Percentiles rank a stretch among this genome's conserved stretches.
These are phyloP conservation scores for Magnusiomyces suaveolens DNA, from an alignment of 1,139 yeast species.

Conservation along the genomic window DNA sequence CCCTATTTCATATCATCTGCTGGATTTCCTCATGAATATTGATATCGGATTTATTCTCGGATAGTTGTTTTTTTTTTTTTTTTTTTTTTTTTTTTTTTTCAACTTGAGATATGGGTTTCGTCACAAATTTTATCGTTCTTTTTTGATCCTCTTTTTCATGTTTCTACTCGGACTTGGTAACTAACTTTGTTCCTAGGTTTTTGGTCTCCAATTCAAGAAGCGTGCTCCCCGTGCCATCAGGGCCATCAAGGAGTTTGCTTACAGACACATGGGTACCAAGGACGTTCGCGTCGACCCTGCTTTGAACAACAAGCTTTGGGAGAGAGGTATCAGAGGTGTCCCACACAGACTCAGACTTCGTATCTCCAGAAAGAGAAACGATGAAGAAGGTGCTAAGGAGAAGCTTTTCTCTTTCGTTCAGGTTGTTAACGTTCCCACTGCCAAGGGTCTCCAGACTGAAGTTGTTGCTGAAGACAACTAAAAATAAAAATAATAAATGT, in stretches of 20 bases:
- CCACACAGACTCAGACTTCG: constrained; percentile 97
- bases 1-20: too few relatives aligned
- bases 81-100: too few relatives aligned
- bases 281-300: constrained; percentile 99
- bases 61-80: too few relatives aligned
- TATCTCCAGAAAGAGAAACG: constrained; percentile 99
- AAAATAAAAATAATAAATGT: too few relatives aligned
- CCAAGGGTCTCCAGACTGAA: constrained; percentile 96
- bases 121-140: too few relatives aligned
- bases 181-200: constrained; percentile 46
- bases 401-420: constrained; percentile 97
- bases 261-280: constrained; percentile 97
- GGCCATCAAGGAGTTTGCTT: constrained; percentile 98
- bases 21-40: too few relatives aligned
- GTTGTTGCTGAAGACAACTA: constrained; percentile 53
- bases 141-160: too few relatives aligned
- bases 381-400: constrained; percentile 99
- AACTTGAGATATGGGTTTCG: too few relatives aligned
- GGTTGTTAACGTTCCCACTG: constrained; percentile 88
- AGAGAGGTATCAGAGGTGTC: constrained; percentile 99
- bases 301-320: constrained; percentile 98
- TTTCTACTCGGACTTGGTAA: not conserved
- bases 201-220: constrained; percentile 98
- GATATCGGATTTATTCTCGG: too few relatives aligned
- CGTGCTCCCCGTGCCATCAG: constrained; percentile 99